Base-by-base conservation (phyloP, 495 filamentous ascomycete genomes). In the Penicillium cataractarum region DNA sequence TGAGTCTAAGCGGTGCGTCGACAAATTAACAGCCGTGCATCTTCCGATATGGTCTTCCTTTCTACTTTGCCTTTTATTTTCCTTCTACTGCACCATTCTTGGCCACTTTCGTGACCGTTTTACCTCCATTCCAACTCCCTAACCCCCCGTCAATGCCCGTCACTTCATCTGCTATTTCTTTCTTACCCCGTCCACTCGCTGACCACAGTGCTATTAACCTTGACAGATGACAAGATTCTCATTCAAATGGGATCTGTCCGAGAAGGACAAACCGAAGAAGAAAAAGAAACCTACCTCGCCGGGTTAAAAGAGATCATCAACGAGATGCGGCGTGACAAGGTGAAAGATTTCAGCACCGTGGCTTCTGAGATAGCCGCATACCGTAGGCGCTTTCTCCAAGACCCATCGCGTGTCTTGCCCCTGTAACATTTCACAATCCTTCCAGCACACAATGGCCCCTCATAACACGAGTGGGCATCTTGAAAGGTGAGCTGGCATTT, bases 151-250 rank as follows among this genome's bases (percentile, higher is more conserved):
- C 42, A 19, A 22, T 24, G 19, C 21, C 9, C 6, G 8, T 21
- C 19, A 10, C 26, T 65, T 35, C 26, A 50, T 33, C 62, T 24
- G 55, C 10, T 57, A 48, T 62, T 44, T 55, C 58, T 61, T 68
- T 73, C 69, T 53, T 65, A 10, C 77, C 71, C 74, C 72, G 75
- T 78, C 71, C 78, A 71, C 75, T 81, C 79, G 77, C 87, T 90
- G 82, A 92, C 88, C 74, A 73, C 77, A 78, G 76, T 72, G 70
- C 74, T 74, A 75, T 79, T 84, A 76, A 79, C 75, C 48, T 72
- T 62, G 73, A 63, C 80, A 97, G 93, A 96, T 84, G 90, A 95
- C 73, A 87, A 89, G 69, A 90, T 97, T 52, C 87, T 97, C 52
- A 82, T 92, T 58, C 86, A 96, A 62, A 86, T 97, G 69, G 92